phyloP scores from a whole-genome alignment of 148 eudicot species.

The Cornus suecica region DNA sequence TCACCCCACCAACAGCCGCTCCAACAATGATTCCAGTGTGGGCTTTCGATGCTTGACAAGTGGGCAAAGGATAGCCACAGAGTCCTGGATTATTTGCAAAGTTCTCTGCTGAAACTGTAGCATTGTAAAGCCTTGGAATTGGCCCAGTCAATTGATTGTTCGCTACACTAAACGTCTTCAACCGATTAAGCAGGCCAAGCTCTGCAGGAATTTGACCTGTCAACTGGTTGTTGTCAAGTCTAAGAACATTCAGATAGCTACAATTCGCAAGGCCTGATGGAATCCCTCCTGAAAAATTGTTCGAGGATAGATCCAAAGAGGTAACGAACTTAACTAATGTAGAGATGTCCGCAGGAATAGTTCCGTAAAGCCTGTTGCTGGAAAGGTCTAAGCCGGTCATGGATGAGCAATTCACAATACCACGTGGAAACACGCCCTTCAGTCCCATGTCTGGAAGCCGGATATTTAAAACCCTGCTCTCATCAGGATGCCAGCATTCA shows the following conservation, averaged over 20 bases:
- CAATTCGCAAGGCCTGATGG: slow-evolving; percentile 42
- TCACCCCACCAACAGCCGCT: slow-evolving; percentile 33
- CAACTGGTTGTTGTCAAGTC: slow-evolving; percentile 41
- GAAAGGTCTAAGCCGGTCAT: slow-evolving; percentile 50
- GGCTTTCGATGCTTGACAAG: slow-evolving; percentile 26
- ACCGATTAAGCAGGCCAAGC: slow-evolving; percentile 36
- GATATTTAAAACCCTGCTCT: slow-evolving; percentile 47
- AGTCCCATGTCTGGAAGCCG: slow-evolving; percentile 42
- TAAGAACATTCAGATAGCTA: slow-evolving; percentile 35
- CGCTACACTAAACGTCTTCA: slow-evolving; percentile 38
- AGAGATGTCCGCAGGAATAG: slow-evolving; percentile 40
- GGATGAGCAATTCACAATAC: slow-evolving; percentile 30
- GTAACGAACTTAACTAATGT: slow-evolving; percentile 23
- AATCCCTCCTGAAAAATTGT: slow-evolving; percentile 46
- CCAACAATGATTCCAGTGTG: slow-evolving; percentile 20
- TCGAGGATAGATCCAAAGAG: slow-evolving; percentile 48
- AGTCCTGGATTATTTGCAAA: slow-evolving; percentile 40
- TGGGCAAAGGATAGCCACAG: slow-evolving; percentile 40
- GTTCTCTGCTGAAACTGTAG: slow-evolving; percentile 17
- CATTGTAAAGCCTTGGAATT: slow-evolving; percentile 26
- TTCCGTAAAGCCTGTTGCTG: slow-evolving; percentile 39
- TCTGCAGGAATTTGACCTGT: slow-evolving; percentile 44
- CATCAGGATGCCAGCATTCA: slow-evolving; percentile 52
- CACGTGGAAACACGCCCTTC: slow-evolving; percentile 51
- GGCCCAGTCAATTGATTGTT: slow-evolving; percentile 44